These are phyloP conservation scores for Fusarium palustre DNA, from an alignment of 2,329 filamentous ascomycete genomes.

Conservation along the genomic window DNA sequence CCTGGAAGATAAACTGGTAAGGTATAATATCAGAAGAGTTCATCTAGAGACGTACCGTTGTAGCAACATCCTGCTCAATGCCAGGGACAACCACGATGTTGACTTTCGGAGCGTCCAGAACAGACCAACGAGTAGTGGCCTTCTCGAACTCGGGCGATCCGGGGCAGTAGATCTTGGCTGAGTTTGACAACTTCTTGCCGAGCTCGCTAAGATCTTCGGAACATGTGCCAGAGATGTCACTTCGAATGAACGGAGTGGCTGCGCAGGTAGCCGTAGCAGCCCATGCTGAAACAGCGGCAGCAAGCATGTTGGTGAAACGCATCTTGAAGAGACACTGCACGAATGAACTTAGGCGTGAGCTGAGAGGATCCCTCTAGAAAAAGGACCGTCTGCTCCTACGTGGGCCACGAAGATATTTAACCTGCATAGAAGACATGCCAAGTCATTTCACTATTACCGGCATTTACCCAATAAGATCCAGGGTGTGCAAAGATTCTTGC, in stretches of 20 bases:
- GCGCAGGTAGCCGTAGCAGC: conserved; percentile 40
- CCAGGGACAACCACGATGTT: conserved; percentile 61
- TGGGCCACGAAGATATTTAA: conserved; percentile 34
- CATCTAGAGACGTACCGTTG: conserved; percentile 53
- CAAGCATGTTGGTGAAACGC: conserved; percentile 39
- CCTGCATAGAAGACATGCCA: conserved; percentile 2
- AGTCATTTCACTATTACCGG: neutral
- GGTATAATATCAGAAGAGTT: accelerated
- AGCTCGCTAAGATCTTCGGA: conserved; percentile 42
- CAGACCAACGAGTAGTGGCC: conserved; percentile 60
- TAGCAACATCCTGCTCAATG: conserved; percentile 61
- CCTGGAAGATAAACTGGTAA: conserved; percentile 11
- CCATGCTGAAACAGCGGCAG: conserved; percentile 47
- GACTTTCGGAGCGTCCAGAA: conserved; percentile 55
- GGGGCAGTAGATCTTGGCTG: conserved; percentile 57
- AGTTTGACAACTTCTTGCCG: conserved; percentile 50
- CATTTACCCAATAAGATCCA: neutral
- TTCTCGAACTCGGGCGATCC: conserved; percentile 55
- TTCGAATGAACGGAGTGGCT: conserved; percentile 20
- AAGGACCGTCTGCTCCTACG: conserved; percentile 5
- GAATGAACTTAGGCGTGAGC: neutral
- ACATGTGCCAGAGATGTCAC: conserved; percentile 36
- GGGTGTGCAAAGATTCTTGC: neutral
- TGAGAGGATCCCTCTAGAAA: neutral
- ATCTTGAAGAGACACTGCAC: conserved; percentile 14